phyloP scores from a whole-genome alignment of 257 asterid species.

The Salvia miltiorrhiza region DNA sequence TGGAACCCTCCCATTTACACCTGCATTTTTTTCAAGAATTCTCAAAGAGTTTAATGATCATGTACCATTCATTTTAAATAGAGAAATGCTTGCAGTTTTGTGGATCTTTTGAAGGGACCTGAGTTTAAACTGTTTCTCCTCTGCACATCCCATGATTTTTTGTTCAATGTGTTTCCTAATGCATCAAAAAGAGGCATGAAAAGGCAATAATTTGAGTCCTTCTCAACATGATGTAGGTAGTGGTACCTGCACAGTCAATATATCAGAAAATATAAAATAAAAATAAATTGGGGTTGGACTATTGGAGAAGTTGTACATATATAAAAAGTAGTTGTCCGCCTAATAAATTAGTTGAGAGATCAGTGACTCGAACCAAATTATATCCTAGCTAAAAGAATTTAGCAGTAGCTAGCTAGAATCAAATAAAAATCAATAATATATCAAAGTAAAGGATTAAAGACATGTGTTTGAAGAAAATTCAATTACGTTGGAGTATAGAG shows the following conservation, averaged over 20 bases:
- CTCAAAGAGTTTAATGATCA: neutral
- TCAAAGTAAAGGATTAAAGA: too few species aligned
- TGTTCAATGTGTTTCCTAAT: slow-evolving; percentile 67
- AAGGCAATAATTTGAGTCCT: slow-evolving; percentile 68
- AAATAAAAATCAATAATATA: neutral
- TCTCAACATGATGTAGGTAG: slow-evolving; percentile 63
- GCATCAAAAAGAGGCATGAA: slow-evolving; percentile 89
- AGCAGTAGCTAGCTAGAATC: neutral
- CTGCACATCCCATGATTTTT: slow-evolving; percentile 72
- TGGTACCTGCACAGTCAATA: slow-evolving; percentile 57
- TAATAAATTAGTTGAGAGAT: neutral
- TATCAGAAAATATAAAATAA: neutral
- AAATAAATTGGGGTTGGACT: neutral
- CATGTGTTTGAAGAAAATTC: neutral
- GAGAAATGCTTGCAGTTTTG: neutral
- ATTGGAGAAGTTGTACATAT: neutral
- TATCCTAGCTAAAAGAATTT: neutral
- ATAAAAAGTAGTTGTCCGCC: neutral
- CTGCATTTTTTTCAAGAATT: slow-evolving; percentile 36
- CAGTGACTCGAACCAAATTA: neutral
- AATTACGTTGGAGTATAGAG: slow-evolving; percentile 85
- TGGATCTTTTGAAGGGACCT: slow-evolving; percentile 27
- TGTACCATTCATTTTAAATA: neutral
- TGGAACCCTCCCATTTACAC: slow-evolving; percentile 57
- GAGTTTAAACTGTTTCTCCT: slow-evolving; percentile 43